Base-by-base conservation (phyloP, 305 asterid species). In the Andrographis paniculata region DNA sequence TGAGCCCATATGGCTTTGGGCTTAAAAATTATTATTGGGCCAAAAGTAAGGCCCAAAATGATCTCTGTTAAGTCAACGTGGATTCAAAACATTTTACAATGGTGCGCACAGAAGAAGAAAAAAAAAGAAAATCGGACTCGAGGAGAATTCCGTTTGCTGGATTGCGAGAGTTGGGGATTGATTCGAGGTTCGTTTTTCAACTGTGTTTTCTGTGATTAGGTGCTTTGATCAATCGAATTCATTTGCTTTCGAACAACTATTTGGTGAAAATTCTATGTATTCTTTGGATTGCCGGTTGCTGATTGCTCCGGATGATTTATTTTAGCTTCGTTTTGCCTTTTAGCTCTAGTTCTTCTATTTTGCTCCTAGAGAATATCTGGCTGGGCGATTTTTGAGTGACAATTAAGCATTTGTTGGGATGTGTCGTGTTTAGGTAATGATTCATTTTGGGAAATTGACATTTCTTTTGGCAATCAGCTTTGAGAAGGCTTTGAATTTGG, bases 121-220 rank as follows among this genome's bases (percentile, higher is more conserved):
- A 18, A 17, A 6, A 1, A 3, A 19, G 6, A 15, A 39, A 3
- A n/a, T 9, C 30, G 4, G 24, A 11, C 20, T 27, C 30, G 21
- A 14, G 37, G 22, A 30, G 45, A 16, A 33, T 12, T 20, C 16
- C 14, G 50, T 21, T 33, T 17, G 46, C 19, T 14, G 45, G 23
- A 14, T n/a, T 20, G 7, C 30, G 24, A 31, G 23, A 24, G 36
- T 61, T 36, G 45, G 30, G 17, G 49, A 36, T 62, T 31, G 28
- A 36, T 22, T 27, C 42, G 19, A 37, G 68, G 62, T 55, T 44
- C n/a, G 14, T 5, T 22, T 42, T 27, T n/a, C 24, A n/a, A n/a
- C 27, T n/a, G 17, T 39, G 14, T 1, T 0, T 28, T 30, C 31
- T 44, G 6, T 53, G 20, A 14, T 39, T 2, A 42, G 9, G 42